phyloP scores from a whole-genome alignment of 23 red algal genomes.

The Agarophyton chilense region DNA sequence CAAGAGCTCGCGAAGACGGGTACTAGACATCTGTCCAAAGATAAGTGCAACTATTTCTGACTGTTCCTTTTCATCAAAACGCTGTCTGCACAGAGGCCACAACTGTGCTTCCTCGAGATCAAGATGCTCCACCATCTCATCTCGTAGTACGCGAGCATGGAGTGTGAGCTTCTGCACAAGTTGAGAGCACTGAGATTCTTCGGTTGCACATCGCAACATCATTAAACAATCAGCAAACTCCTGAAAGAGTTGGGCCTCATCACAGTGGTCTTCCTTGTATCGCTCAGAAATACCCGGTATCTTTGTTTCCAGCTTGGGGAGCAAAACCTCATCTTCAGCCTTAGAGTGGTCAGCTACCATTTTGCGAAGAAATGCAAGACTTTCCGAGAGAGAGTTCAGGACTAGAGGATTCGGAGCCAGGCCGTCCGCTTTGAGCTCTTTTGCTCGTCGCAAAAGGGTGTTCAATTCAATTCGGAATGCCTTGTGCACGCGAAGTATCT shows the following conservation, averaged over 20 bases:
- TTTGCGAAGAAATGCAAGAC: conserved; percentile 77
- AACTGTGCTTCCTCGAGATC: conserved; percentile 84
- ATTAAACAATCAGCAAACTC: conserved; percentile 51
- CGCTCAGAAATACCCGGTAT: conserved; percentile 73
- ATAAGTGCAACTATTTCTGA: conserved; percentile 88
- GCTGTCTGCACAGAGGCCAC: conserved; percentile 83
- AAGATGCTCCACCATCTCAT: conserved; percentile 90
- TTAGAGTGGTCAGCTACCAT: conserved; percentile 96
- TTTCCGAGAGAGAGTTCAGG: conserved; percentile 69
- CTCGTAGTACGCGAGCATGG: conserved; percentile 75
- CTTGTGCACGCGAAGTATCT: conserved; percentile 97
- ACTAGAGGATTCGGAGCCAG: conserved; percentile 74
- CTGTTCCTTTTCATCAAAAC: conserved; percentile 85
- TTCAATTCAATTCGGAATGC: conserved; percentile 96
- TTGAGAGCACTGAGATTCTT: conserved; percentile 48
- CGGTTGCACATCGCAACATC: conserved; percentile 76
- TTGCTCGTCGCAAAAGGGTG: conserved; percentile 52
- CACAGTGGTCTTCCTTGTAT: conserved; percentile 91
- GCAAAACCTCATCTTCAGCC: conserved; percentile 90
- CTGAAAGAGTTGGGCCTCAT: conserved; percentile 81
- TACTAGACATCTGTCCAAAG: conserved; percentile 90
- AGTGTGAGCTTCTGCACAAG: conserved; percentile 67
- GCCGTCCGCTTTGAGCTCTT: conserved; percentile 58
- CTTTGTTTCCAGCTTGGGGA: conserved; percentile 86
- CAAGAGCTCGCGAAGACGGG: conserved; percentile 89